Evolutionary conservation across 495 filamentous ascomycete genomes (phyloP).

Genomic region (Xylaria nigripes): DNA sequence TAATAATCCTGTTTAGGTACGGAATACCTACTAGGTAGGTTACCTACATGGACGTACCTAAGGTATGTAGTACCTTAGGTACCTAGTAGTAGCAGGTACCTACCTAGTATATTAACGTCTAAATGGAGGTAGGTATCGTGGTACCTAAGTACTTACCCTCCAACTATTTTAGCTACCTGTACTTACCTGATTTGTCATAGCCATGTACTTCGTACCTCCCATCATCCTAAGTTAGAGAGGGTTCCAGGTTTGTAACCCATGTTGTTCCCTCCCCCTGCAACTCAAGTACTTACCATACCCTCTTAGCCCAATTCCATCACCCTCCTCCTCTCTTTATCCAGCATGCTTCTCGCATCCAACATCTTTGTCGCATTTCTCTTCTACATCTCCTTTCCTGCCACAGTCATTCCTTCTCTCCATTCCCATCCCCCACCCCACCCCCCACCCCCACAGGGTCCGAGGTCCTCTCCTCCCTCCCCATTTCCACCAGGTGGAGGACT

Average conservation of each 20-base stretch:
- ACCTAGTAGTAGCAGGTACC: no score
- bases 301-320: conserved; percentile 19
- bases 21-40: no score
- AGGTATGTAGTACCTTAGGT: no score
- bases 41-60: no score
- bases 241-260: conserved; percentile 12
- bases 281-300: conserved; percentile 20
- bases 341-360: conserved; percentile 16
- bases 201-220: background rate
- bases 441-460: no score
- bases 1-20: no score
- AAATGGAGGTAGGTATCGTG: no score
- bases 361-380: conserved; percentile 20
- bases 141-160: no score
- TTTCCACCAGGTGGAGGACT: conserved; percentile 9
- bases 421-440: conserved; percentile 3
- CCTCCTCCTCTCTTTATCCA: conserved; percentile 17
- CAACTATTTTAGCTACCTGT: no score
- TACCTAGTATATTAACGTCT: no score
- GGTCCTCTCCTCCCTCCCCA: conserved; percentile 1
- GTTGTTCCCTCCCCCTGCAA: conserved; percentile 16
- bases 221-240: background rate
- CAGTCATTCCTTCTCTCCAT: conserved; percentile 29
- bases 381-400: conserved; percentile 18
- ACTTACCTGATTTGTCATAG: no score